phyloP scores from a whole-genome alignment of 129 eudicot species.

The Arctium minus region DNA sequence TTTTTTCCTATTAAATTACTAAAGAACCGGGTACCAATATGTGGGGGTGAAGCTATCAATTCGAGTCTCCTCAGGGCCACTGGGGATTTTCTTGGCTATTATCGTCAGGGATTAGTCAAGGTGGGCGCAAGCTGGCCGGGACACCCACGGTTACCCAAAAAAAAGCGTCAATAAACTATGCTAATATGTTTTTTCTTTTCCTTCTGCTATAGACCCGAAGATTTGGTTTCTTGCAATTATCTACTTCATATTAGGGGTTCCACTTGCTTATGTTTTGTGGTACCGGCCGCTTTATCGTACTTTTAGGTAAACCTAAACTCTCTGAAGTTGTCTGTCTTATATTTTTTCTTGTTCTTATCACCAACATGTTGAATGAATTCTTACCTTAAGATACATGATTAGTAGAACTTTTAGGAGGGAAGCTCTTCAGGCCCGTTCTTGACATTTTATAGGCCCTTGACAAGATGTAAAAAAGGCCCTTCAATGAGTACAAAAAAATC shows the following conservation, averaged over 20 bases:
- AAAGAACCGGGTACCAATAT: background rate
- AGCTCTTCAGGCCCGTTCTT: background rate
- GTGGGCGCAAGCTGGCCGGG: background rate
- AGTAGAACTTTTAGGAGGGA: background rate
- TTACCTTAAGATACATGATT: background rate
- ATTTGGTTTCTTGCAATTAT: conserved; percentile 80
- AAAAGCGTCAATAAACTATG: background rate
- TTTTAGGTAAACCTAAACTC: conserved; percentile 49
- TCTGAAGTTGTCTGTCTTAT: background rate
- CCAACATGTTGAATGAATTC: background rate
- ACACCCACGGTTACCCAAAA: background rate
- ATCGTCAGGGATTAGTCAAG: background rate
- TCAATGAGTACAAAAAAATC: too few relatives aligned
- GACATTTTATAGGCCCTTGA: too few relatives aligned
- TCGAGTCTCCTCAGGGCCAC: background rate
- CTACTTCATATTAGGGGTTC: conserved; percentile 79
- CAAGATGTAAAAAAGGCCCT: too few relatives aligned
- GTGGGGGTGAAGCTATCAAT: background rate
- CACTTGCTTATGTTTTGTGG: conserved; percentile 76
- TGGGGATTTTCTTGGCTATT: background rate
- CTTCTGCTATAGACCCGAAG: conserved; percentile 39
- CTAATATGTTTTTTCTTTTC: background rate
- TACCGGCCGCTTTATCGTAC: conserved; percentile 83
- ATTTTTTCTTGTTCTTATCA: background rate
- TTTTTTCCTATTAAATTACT: background rate